Percentiles rank a stretch among this genome's conserved stretches.
Conservation (phyloP, 352 stramenopile species). For the Phytophthora cajani region DNA sequence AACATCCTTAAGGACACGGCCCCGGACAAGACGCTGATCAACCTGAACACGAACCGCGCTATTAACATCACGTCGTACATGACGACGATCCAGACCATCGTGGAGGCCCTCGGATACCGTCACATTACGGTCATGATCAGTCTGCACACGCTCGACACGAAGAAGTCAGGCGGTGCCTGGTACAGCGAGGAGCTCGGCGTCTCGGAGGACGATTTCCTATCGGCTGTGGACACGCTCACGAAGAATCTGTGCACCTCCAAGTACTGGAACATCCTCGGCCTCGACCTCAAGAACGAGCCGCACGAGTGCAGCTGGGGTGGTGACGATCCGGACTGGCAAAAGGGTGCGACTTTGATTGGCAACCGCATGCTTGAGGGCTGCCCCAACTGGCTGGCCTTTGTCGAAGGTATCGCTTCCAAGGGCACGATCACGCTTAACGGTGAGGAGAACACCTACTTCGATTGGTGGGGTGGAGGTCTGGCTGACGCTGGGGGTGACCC, state of each 20-base stretch:
- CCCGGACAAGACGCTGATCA: constrained; percentile 61
- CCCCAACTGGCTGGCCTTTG: constrained; percentile 70
- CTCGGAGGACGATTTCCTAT: constrained; percentile 62
- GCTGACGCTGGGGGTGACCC: constrained; percentile 49
- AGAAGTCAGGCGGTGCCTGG: constrained; percentile 59
- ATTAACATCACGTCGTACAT: constrained; percentile 75
- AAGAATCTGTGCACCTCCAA: constrained; percentile 56
- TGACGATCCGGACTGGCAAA: constrained; percentile 51
- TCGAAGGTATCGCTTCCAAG: constrained; percentile 64
- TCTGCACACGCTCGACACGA: constrained; percentile 64
- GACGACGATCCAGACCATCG: constrained; percentile 63
- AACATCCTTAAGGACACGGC: constrained; percentile 52
- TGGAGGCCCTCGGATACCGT: constrained; percentile 65
- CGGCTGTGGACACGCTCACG: constrained; percentile 60
- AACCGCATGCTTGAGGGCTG: constrained; percentile 72
- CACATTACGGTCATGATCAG: constrained; percentile 76
- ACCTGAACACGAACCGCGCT: constrained; percentile 71
- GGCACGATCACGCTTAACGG: constrained; percentile 54
- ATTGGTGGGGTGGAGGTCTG: constrained; percentile 75
- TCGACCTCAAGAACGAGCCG: constrained; percentile 82
- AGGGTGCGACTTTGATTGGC: constrained; percentile 64
- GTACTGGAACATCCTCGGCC: constrained; percentile 76
- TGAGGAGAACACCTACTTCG: constrained; percentile 52
- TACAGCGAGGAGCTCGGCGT: constrained; percentile 58
- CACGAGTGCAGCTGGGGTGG: constrained; percentile 63